Evolutionary conservation across 805 yeast species (phyloP), one percentile per base, ranked within the genome.

Genomic region (Ogataea polymorpha): DNA sequence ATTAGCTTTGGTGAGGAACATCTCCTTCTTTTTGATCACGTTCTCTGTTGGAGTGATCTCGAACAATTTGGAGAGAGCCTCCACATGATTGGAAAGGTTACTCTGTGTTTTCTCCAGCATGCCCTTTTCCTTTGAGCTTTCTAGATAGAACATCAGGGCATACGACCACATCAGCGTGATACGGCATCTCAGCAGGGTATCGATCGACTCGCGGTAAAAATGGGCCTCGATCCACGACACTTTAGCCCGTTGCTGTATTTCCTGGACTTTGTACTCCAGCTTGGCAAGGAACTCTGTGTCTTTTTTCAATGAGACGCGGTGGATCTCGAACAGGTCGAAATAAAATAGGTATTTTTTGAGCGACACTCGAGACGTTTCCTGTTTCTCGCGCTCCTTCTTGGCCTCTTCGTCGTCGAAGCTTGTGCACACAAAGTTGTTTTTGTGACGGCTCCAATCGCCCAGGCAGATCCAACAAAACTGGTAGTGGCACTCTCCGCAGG

Each of bases 401-500:
- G 58, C 46, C 8, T 70, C 74, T 18, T 66, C 67, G 32, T 69
- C 72, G 33, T 72, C 72, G 59, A 61, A 85, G 37, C 78, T 37
- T 17, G 50, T 41, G 41, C 98, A 91, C 43, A 78, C 76, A 61
- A 79, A 89, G 63, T 70, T 66, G 21, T 72, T 68, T 3, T 79
- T 79, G 64, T 91, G 98, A 12, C 63, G 64, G 0, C 59, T 54
- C 99, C 99, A 91, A 24, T 69, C 74, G 3, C 81, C 81, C 46
- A 77, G 59, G 62, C 99, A 93, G 28, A 90, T 79, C 99, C 99
- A 93, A 62, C 99, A 93, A 58, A 89, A 93, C 58, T 90, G 86
- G 59, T 77, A 64, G 10, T 61, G 57, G 61, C 99, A 93, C 44
- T 79, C 81, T 3, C 76, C 69, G 61, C 99, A 93, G 1, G 80